Base-by-base conservation (phyloP, 2,329 filamentous ascomycete species). In the Xylariaceae sp. region DNA sequence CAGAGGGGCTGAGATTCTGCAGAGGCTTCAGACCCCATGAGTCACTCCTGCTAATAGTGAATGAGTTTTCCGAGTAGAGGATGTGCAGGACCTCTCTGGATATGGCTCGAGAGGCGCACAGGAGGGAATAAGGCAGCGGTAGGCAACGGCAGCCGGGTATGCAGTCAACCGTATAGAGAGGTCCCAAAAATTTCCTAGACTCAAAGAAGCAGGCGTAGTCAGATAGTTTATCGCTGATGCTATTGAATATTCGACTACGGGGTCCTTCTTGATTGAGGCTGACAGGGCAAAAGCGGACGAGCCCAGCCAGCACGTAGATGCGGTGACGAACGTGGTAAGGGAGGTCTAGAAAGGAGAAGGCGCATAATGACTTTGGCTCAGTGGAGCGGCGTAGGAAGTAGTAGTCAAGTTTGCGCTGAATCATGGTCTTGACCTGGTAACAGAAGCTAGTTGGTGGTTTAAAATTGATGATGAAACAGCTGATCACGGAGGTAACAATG, bases 251-350 rank as follows among this genome's bases (percentile, higher is more conserved):
- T 8, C 30, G n/a, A 20, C 24, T 21, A 30, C 29, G 21, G 40
- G 16, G 13, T 2, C 39, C 27, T 42, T 51, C 48, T 11, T 51
- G 29, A n/a, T 45, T 51, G 26, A 51, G 9, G 30, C 42, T 51
- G 40, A 51, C 37, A 13, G 40, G 40, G 27, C 39, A 39, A 15
- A 41, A 51, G 15, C 48, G 40, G 8, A 51, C 40, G 11, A 51
- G 30, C 2, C 48, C 40, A 6, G 37, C 40, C 15, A 51, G 32
- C 18, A 51, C 0, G 15, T 51, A 51, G 15, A 51, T 45, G 27
- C 48, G 48, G 30, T 30, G n/a, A 13, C 48, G 48, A 29, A 18
- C n/a, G 5, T 36, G 39, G 39, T 45, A 51, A 18, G 48, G 40
- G 6, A 51, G 29, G 21, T 51, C 13, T 13, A 51, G 20, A 21